Conservation (phyloP, 2,329 filamentous ascomycete genomes). For the Laburnicola sp. region DNA sequence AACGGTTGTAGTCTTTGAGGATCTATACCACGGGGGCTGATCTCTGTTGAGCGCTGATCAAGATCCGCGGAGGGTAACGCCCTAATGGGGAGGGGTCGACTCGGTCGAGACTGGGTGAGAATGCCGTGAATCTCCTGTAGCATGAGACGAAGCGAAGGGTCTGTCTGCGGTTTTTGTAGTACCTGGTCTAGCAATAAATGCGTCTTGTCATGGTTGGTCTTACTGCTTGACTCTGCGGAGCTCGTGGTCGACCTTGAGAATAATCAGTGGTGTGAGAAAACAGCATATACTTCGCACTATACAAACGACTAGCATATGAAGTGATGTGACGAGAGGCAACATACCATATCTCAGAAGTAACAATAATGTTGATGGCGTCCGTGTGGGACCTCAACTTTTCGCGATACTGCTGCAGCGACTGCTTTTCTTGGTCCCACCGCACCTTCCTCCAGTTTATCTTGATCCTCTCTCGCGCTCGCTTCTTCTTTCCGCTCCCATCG, state of each 20-base stretch:
- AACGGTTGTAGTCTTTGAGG: too few relatives aligned
- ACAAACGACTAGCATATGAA: too few relatives aligned
- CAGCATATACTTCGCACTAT: too few relatives aligned
- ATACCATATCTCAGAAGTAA: slow-evolving; percentile 2
- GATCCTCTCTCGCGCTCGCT: not conserved
- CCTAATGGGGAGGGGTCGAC: not conserved
- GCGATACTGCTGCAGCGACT: slow-evolving; percentile 7
- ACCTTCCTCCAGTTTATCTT: slow-evolving; percentile 11
- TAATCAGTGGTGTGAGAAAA: too few relatives aligned
- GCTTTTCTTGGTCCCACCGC: slow-evolving; percentile 9
- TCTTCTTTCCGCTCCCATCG: not conserved
- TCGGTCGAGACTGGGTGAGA: not conserved
- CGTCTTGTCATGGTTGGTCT: slow-evolving; percentile 4
- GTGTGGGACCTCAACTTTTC: slow-evolving; percentile 6
- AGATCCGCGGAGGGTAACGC: not conserved
- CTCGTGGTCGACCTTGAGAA: not conserved
- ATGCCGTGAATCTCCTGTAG: not conserved
- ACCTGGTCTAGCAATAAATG: not conserved
- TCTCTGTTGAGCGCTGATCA: too few relatives aligned
- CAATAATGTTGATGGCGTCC: slow-evolving; percentile 6
- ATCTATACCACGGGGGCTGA: too few relatives aligned
- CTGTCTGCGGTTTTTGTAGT: not conserved
- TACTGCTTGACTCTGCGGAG: not conserved
- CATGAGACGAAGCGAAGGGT: not conserved
- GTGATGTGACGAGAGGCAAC: not conserved